Percentiles rank a stretch among this genome's conserved stretches.
Evolutionary conservation across 495 filamentous ascomycete species (phyloP).

Genomic region (Stereocaulon alpinum): DNA sequence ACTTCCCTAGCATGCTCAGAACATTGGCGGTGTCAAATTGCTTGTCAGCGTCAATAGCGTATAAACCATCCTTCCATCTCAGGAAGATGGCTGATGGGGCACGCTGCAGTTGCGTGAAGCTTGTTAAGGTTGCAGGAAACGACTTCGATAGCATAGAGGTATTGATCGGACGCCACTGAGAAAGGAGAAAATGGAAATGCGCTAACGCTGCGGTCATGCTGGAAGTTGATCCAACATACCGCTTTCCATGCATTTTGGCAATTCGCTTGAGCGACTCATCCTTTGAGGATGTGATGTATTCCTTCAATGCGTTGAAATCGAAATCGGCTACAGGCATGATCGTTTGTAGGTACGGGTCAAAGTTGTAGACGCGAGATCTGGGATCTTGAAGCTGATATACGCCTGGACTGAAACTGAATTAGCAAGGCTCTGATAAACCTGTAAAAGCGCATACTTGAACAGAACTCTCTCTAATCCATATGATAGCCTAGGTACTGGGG

Average conservation of each 20-base stretch:
- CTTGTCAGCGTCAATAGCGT: conserved; percentile 98
- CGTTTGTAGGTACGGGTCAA: conserved; percentile 81
- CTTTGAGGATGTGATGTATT: conserved; percentile 81
- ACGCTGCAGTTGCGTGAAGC: conserved; percentile 60
- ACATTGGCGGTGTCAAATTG: conserved; percentile 79
- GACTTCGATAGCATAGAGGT: conserved; percentile 48
- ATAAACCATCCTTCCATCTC: conserved; percentile 70
- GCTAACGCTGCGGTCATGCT: conserved; percentile 83
- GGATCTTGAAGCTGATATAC: conserved; percentile 88
- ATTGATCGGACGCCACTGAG: conserved; percentile 67
- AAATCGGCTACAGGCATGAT: conserved; percentile 92
- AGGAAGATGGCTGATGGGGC: conserved; percentile 74
- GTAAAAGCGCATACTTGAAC: conserved; percentile 56
- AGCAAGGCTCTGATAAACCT: conserved; percentile 10
- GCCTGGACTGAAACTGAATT: conserved; percentile 48
- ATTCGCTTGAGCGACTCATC: conserved; percentile 57
- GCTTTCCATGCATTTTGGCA: conserved; percentile 57
- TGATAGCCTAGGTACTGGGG: conserved; percentile 57
- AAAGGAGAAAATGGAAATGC: conserved; percentile 91
- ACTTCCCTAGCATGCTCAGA: conserved; percentile 80
- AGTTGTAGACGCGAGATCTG: conserved; percentile 81
- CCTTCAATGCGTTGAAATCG: conserved; percentile 73
- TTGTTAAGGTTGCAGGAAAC: conserved; percentile 46
- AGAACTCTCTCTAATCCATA: conserved; percentile 82
- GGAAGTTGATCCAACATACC: conserved; percentile 89